Evolutionary conservation across 805 yeast species (phyloP).

Genomic region (Candida golubevii): DNA sequence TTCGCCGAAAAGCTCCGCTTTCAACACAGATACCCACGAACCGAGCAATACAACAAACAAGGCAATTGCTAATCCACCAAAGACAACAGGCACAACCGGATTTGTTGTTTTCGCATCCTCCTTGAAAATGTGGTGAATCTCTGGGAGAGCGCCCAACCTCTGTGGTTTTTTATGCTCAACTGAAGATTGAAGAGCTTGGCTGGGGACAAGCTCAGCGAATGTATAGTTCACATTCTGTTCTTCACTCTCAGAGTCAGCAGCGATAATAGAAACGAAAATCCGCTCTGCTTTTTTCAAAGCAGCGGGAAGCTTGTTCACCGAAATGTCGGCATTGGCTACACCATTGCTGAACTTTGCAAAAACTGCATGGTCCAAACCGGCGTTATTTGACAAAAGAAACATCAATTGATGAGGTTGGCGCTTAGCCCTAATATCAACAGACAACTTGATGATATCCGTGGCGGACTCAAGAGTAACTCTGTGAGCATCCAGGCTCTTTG

Average conservation of each 20-base stretch:
- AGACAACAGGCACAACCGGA: conserved; percentile 47
- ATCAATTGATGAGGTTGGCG: conserved; percentile 34
- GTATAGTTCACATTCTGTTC: conserved; percentile 20
- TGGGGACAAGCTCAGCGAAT: conserved; percentile 29
- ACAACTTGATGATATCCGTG: conserved; percentile 29
- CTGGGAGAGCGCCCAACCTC: conserved; percentile 51
- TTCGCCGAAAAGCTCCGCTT: conserved; percentile 26
- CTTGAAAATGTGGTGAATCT: conserved; percentile 61
- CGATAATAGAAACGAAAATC: conserved; percentile 28
- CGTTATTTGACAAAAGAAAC: conserved; percentile 25
- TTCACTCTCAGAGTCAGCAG: conserved; percentile 22
- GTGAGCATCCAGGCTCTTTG: conserved; percentile 27
- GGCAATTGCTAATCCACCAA: conserved; percentile 41
- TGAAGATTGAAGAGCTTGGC: conserved; percentile 22
- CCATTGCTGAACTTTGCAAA: conserved; percentile 26
- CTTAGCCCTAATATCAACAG: conserved; percentile 22
- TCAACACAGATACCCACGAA: conserved; percentile 35
- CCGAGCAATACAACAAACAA: conserved; percentile 42
- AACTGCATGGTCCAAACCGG: conserved; percentile 30
- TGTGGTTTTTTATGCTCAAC: conserved; percentile 23
- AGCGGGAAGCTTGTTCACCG: conserved; percentile 30
- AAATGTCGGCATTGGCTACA: conserved; percentile 22
- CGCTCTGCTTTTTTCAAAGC: conserved; percentile 31
- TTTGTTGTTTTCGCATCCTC: conserved; percentile 50
- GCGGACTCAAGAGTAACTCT: conserved; percentile 27